Percentiles rank a stretch among this genome's conserved stretches.
phyloP scores from a whole-genome alignment of 2,329 filamentous ascomycete species.

The Lasiodiplodia gonubiensis region DNA sequence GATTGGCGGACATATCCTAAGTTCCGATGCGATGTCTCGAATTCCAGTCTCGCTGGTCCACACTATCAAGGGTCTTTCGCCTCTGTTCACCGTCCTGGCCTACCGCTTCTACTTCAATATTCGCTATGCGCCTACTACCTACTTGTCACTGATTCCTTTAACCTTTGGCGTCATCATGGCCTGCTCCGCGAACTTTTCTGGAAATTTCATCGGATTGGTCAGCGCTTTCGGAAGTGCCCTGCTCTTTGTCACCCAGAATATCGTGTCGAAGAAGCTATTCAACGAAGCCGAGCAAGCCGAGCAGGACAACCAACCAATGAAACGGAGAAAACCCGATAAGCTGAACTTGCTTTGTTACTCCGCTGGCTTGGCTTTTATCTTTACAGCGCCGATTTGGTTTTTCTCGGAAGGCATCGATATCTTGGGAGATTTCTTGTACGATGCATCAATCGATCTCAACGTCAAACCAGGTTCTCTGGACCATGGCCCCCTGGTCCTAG shows the following conservation, averaged over 20 bases:
- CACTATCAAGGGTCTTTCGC: conserved; percentile 97
- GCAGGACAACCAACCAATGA: conserved; percentile 66
- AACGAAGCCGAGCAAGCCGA: conserved; percentile 90
- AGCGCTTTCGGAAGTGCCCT: conserved; percentile 89
- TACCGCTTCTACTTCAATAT: conserved; percentile 91
- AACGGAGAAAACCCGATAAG: conserved; percentile 87
- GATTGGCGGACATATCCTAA: conserved; percentile 90
- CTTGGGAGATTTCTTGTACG: conserved; percentile 76
- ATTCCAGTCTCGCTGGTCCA: conserved; percentile 97
- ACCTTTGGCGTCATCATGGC: conserved; percentile 95
- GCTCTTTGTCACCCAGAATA: conserved; percentile 97
- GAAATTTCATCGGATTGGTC: conserved; percentile 86
- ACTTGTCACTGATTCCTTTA: conserved; percentile 75
- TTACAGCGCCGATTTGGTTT: conserved; percentile 91
- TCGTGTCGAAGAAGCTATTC: conserved; percentile 97
- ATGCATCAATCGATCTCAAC: conserved; percentile 78
- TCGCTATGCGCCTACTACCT: conserved; percentile 84
- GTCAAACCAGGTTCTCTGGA: conserved; percentile 76
- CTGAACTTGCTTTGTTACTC: conserved; percentile 96
- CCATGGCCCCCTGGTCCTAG: conserved; percentile 68
- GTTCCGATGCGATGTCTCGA: conserved; percentile 89
- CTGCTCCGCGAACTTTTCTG: conserved; percentile 88
- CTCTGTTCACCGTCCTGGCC: conserved; percentile 91
- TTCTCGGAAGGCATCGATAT: conserved; percentile 85
- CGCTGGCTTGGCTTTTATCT: conserved; percentile 86